Evolutionary conservation across 169 alveolate genomes (phyloP).

Genomic region (Babesia microti): DNA sequence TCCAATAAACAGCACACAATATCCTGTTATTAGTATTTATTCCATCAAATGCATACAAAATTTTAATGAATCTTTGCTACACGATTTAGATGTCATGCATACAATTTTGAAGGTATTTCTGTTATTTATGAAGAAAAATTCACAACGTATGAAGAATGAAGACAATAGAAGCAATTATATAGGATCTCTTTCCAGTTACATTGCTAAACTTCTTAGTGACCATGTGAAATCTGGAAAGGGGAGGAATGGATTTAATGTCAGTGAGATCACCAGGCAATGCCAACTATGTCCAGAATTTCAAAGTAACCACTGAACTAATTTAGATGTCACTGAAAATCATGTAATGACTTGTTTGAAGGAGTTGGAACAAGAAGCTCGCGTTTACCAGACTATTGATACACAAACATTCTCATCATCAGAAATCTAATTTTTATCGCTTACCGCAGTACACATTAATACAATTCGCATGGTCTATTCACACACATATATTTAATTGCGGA

Average conservation of each 20-base stretch:
- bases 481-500: too few relatives aligned
- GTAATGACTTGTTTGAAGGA: conserved; percentile 34
- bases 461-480: too few relatives aligned
- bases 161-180: conserved; percentile 1
- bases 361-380: conserved; percentile 45
- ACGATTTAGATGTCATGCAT: conserved; percentile 38
- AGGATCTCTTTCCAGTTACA: conserved; percentile 2
- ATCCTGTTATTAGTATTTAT: conserved; percentile 33
- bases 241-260: neutral
- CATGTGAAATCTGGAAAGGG: conserved; percentile 1
- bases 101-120: conserved; percentile 13
- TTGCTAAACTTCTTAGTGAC: neutral
- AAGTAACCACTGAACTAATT: neutral
- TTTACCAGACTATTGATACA: conserved; percentile 44
- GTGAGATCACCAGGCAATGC: neutral
- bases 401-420: conserved; percentile 45
- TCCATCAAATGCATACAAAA: conserved; percentile 22
- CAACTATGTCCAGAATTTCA: neutral
- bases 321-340: conserved; percentile 42
- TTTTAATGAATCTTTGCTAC: conserved; percentile 30
- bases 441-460: too few relatives aligned
- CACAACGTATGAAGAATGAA: neutral
- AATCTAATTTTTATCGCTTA: too few relatives aligned
- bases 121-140: neutral
- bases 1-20: conserved; percentile 26